phyloP scores from a whole-genome alignment of 352 stramenopile genomes.

The Pythium rishiriense region DNA sequence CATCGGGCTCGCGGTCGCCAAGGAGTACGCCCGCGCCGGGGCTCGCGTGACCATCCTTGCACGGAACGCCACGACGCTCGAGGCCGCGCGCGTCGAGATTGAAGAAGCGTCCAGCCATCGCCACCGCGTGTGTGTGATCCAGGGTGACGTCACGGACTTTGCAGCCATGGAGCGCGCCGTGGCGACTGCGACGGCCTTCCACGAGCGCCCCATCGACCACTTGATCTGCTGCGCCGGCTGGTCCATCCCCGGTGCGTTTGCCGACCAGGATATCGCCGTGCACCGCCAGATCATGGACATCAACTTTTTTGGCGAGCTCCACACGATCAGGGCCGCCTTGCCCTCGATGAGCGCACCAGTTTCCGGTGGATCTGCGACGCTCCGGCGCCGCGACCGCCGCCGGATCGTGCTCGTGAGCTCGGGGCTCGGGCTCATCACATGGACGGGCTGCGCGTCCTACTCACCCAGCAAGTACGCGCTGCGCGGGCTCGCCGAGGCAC shows the following conservation, averaged over 20 bases:
- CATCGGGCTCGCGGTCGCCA: slow-evolving; percentile 44
- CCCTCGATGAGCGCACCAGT: slow-evolving; percentile 33
- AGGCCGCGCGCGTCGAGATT: slow-evolving; percentile 41
- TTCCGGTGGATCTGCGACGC: background rate
- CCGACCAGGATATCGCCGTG: slow-evolving; percentile 42
- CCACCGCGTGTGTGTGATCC: slow-evolving; percentile 39
- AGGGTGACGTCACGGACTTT: slow-evolving; percentile 47
- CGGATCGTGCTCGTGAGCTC: slow-evolving; percentile 52
- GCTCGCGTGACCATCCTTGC: slow-evolving; percentile 48
- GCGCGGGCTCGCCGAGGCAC: slow-evolving; percentile 52
- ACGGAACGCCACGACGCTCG: slow-evolving; percentile 32
- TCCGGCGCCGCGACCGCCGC: slow-evolving; percentile 17
- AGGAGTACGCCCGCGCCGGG: slow-evolving; percentile 40
- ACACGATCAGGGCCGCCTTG: slow-evolving; percentile 46
- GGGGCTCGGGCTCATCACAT: slow-evolving; percentile 45
- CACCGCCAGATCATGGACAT: slow-evolving; percentile 53
- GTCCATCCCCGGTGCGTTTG: slow-evolving; percentile 48
- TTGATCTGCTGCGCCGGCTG: slow-evolving; percentile 53
- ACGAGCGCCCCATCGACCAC: slow-evolving; percentile 43
- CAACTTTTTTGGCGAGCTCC: slow-evolving; percentile 61
- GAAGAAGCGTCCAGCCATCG: slow-evolving; percentile 11
- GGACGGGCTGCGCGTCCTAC: slow-evolving; percentile 47
- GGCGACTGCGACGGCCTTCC: slow-evolving; percentile 44
- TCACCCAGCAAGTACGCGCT: slow-evolving; percentile 51
- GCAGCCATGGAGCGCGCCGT: slow-evolving; percentile 39